A percentile compares a stretch with the other conserved stretches of the same genome.
Conservation (phyloP, 208 protist genomes). For the Vickermania ingenoplastis region DNA sequence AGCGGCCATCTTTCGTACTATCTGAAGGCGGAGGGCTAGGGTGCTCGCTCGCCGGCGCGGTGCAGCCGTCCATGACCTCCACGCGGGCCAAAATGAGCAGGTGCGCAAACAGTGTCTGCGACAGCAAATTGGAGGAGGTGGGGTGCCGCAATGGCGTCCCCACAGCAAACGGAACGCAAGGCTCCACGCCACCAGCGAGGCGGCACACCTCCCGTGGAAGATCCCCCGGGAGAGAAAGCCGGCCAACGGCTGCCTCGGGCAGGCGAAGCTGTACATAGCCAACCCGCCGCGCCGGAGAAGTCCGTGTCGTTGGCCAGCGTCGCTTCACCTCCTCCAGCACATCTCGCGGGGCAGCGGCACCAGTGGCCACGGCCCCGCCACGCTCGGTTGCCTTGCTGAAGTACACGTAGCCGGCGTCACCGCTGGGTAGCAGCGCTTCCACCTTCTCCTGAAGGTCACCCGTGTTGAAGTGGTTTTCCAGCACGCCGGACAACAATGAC, state of each 20-base stretch:
- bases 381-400: not conserved
- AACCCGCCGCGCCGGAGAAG: not conserved
- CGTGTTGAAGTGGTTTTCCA: conserved; percentile 31
- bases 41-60: not conserved
- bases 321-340: not conserved
- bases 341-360: not conserved
- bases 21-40: too few relatives aligned
- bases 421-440: not conserved
- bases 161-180: conserved; percentile 53
- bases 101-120: not conserved
- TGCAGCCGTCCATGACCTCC: not conserved
- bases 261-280: conserved; percentile 21
- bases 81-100: not conserved
- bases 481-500: conserved; percentile 24
- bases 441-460: not conserved
- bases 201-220: conserved; percentile 9
- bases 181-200: conserved; percentile 52
- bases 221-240: conserved; percentile 3
- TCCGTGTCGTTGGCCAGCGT: not conserved
- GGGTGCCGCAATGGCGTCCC: conserved; percentile 16
- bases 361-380: not conserved
- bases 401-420: not conserved
- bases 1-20: not conserved
- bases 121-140: conserved; percentile 14
- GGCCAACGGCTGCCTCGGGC: conserved; percentile 10